Evolutionary conservation across 768 basidiomycete genomes (phyloP).

Genomic region (Hemileccinum rubropunctum): DNA sequence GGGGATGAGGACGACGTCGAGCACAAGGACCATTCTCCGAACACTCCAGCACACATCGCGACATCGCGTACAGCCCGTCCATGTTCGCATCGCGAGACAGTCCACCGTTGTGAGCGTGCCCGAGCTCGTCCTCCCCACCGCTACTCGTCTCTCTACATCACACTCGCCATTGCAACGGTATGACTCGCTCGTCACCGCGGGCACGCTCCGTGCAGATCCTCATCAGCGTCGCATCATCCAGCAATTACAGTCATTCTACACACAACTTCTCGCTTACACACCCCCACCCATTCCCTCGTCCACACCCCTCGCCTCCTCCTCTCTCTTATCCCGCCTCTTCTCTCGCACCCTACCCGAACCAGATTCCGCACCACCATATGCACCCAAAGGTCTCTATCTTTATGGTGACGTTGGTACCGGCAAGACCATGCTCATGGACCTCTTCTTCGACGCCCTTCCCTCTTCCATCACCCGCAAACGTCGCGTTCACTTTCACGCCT

Average conservation of each 20-base stretch:
- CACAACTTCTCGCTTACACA: constrained; percentile 64
- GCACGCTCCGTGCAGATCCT: constrained; percentile 67
- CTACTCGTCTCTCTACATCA: background rate
- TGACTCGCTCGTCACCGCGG: constrained; percentile 46
- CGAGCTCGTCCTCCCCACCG: background rate
- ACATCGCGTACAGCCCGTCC: background rate
- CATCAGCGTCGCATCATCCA: constrained; percentile 84
- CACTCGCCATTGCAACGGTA: constrained; percentile 38
- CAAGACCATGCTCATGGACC: constrained; percentile 99
- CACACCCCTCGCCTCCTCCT: constrained; percentile 16
- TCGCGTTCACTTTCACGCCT: constrained; percentile 96
- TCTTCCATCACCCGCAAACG: constrained; percentile 65
- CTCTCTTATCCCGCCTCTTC: constrained; percentile 30
- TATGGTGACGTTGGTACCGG: constrained; percentile 97
- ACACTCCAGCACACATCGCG: background rate
- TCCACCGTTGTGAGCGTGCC: constrained; percentile 10
- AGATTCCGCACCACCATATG: constrained; percentile 42
- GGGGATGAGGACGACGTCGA: background rate
- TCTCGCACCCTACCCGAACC: constrained; percentile 17
- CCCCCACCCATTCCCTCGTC: constrained; percentile 56
- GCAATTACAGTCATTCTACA: constrained; percentile 77
- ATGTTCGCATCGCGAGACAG: constrained; percentile 7
- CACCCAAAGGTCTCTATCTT: constrained; percentile 89
- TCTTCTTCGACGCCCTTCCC: constrained; percentile 87
- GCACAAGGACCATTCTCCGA: background rate